Evolutionary conservation across 352 stramenopile genomes (phyloP), one percentile per base, ranked within the genome.

Genomic region (Globisporangium nagaii): DNA sequence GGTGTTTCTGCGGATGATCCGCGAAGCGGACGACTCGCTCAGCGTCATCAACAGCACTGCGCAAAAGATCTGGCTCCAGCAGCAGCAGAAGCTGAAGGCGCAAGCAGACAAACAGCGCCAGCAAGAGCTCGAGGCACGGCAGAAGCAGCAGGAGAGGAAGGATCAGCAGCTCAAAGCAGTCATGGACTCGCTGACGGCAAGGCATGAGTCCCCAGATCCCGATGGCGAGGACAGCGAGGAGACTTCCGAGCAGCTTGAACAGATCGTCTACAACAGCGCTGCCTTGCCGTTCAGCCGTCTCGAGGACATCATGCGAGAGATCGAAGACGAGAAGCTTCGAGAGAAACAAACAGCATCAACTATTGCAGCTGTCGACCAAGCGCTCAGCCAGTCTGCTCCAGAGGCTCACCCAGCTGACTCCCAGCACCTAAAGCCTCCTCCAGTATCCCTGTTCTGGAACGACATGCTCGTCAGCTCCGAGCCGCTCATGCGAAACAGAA

Each of bases 21-120:
- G 66, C 27, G 75, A 84, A 35, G 73, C 71, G 2, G 78, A 90
- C 27, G 80, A 88, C 53, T 87, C 79, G n/a, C 67, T 90, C 8
- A 90, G 77, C 53, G 77, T 90, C 9, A 70, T 90, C 40, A 68
- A 88, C 20, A 58, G 71, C 27, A 60, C 66, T 25, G 80, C 80
- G 19, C 71, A 73, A 39, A 66, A 66, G 20, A n/a, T 84, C 12
- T 87, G 73, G 47, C 50, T 69, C 9, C 25, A 72, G 8, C 63
- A 88, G 47, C 77, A 87, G 42, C 59, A 80, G 22, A 56, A 46
- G 37, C 43, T 47, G 15, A 43, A 63, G 24, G 52, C 32, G 12
- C 28, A 60, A 24, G 41, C 30, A 0, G 58, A 49, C 1, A 12
- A 37, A 13, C 12, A 49, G 22, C 47, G n/a, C 1, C 47, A 63